These are phyloP conservation scores for Leptographium lundbergii DNA, from an alignment of 2,329 filamentous ascomycete species.

Conservation along the genomic window DNA sequence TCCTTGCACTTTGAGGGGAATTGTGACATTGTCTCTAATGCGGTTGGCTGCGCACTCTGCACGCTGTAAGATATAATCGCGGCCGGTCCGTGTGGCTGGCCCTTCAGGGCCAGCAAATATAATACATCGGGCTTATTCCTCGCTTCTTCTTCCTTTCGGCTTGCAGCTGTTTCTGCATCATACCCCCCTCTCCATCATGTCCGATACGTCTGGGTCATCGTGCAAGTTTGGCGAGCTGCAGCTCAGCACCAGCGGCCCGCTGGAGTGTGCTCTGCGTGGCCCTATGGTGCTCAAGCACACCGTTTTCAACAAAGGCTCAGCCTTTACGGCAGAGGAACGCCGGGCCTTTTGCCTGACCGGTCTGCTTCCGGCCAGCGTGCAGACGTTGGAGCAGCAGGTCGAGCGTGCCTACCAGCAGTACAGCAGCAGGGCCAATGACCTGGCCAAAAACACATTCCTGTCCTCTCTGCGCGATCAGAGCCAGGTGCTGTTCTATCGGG, in stretches of 20 bases:
- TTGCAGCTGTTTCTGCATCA: background rate
- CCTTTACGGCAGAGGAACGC: constrained; percentile 58
- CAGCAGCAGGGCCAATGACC: constrained; percentile 41
- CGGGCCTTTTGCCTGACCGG: constrained; percentile 57
- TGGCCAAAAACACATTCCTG: constrained; percentile 82
- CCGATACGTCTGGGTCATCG: constrained; percentile 4
- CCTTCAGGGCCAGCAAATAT: too few relatives aligned
- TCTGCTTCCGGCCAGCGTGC: constrained; percentile 57
- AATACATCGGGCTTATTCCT: background rate
- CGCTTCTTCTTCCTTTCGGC: background rate
- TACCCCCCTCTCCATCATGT: background rate
- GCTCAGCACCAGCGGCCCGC: constrained; percentile 32
- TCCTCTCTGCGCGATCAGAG: constrained; percentile 79
- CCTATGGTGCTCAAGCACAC: constrained; percentile 48
- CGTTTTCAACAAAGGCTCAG: constrained; percentile 75
- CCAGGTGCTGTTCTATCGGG: constrained; percentile 66
- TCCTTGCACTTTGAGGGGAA: background rate
- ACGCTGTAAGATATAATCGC: too few relatives aligned
- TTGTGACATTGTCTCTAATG: background rate
- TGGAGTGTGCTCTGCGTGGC: constrained; percentile 37
- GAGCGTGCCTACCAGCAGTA: constrained; percentile 74
- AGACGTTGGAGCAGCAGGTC: constrained; percentile 65
- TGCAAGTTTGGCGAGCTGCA: constrained; percentile 30
- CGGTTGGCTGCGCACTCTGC: too few relatives aligned
- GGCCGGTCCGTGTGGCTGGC: too few relatives aligned